Conservation (phyloP, 2,329 filamentous ascomycete species). For the Kalaharituber pfeilii region DNA sequence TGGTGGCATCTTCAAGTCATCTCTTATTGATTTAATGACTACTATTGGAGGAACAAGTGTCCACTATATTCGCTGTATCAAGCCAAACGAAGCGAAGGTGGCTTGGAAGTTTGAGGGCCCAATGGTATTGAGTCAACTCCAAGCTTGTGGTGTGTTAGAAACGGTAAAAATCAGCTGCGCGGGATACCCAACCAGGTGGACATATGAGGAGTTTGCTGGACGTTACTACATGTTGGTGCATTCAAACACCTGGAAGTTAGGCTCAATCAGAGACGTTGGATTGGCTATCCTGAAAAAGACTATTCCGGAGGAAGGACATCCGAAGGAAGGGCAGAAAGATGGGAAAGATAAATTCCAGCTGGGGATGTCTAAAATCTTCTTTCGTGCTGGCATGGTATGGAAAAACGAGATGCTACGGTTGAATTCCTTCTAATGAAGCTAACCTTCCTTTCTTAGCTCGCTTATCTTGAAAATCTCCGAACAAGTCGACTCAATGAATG, state of each 20-base stretch:
- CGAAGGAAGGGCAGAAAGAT: slow-evolving; percentile 44
- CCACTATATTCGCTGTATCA: slow-evolving; percentile 98
- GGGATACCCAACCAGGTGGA: slow-evolving; percentile 95
- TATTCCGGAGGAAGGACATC: slow-evolving; percentile 30
- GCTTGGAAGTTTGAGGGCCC: slow-evolving; percentile 97
- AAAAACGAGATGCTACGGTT: too few relatives aligned
- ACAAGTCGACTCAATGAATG: slow-evolving; percentile 82
- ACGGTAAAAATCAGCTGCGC: slow-evolving; percentile 95
- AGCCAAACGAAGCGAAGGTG: slow-evolving; percentile 92
- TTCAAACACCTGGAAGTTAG: slow-evolving; percentile 75
- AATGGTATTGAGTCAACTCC: slow-evolving; percentile 92
- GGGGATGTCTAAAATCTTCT: slow-evolving; percentile 97
- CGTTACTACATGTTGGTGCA: slow-evolving; percentile 97
- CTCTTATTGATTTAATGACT: slow-evolving; percentile 90
- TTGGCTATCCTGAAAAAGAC: slow-evolving; percentile 81
- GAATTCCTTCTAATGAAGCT: not conserved
- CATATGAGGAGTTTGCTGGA: slow-evolving; percentile 93
- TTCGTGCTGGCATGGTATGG: slow-evolving; percentile 74
- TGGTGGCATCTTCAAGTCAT: slow-evolving; percentile 96
- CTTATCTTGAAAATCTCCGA: slow-evolving; percentile 85
- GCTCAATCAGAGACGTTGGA: slow-evolving; percentile 74
- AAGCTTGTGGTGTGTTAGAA: slow-evolving; percentile 96
- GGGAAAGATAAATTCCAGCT: slow-evolving; percentile 90
- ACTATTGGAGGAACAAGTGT: slow-evolving; percentile 98
- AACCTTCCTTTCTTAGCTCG: slow-evolving; percentile 35